Evolutionary conservation across 495 filamentous ascomycete genomes (phyloP), one percentile per base, ranked within the genome.

Genomic region (Gamarada debralockiae): DNA sequence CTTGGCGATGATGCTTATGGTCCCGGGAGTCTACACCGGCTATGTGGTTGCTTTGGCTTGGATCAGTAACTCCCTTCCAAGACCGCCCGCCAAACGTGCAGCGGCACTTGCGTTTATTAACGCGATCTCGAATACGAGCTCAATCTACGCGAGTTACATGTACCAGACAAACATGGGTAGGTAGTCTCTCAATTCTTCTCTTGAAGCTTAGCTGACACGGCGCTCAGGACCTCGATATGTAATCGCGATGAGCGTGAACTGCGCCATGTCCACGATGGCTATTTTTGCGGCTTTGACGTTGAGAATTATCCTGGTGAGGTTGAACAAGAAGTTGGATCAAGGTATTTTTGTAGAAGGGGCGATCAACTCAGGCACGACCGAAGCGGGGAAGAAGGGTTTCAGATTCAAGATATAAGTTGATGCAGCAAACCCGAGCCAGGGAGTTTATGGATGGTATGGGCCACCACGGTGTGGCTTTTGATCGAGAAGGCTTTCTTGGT

Each of bases 1-100:
- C 60, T 64, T 92, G 18, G 76, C 84, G 18, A 92, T 95, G 83
- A 86, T 93, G 80, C 73, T 95, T 36, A 92, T 95, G 88, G 81
- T 79, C 10, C 73, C 77, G 0, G 79, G 78, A 0, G 71, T 83
- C 8, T 84, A 84, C 55, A 69, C 75, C n/a, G 83, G 80, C 14
- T 92, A 86, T 56, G 86, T 88, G 0, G 85, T 92, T 2, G 76
- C 77, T 7, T 73, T 92, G 8, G 81, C 82, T 9, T 93, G 88
- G 89, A 91, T 92, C 59, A 82, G 76, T 27, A 90, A 88, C 65
- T 84, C 83, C 2, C 73, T 95, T 36, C 88, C 89, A 2, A 81
- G 90, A n/a, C 90, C 90, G 1, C 89, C 86, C 0, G 82, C 86
- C 0, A 95, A 95, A 69, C 83, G 89, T 51, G 89, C 90, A 1